Percentiles rank a stretch among this genome's conserved stretches.
These are phyloP conservation scores for Wickerhamomyces sp. DNA, from an alignment of 1,139 yeast species.

Conservation along the genomic window DNA sequence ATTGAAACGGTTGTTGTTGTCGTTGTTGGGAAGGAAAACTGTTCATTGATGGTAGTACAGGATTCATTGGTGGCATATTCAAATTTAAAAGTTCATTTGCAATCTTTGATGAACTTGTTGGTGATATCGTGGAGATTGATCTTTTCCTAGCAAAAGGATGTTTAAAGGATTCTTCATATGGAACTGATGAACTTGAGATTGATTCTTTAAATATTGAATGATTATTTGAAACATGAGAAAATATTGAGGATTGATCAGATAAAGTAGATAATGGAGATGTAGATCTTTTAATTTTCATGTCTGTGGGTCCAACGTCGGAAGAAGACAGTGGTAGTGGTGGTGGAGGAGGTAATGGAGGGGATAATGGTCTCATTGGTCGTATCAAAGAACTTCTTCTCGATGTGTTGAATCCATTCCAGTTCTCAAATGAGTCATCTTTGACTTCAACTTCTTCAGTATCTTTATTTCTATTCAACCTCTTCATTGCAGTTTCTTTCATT, in stretches of 20 bases:
- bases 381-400: slow-evolving; percentile 2
- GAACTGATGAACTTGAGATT: background rate
- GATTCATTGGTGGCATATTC: slow-evolving; percentile 36
- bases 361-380: background rate
- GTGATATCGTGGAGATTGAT: slow-evolving; percentile 9
- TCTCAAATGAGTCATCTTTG: slow-evolving; percentile 13
- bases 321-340: background rate
- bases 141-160: slow-evolving; percentile 5
- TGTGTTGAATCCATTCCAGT: slow-evolving; percentile 22
- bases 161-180: background rate
- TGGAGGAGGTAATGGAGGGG: background rate
- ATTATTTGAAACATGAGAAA: background rate
- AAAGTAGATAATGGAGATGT: slow-evolving; percentile 5
- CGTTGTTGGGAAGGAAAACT: slow-evolving; percentile 26
- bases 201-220: background rate
- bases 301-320: slow-evolving; percentile 4
- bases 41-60: slow-evolving; percentile 31
- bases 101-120: slow-evolving; percentile 3
- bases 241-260: slow-evolving; percentile 4
- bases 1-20: slow-evolving; percentile 32
- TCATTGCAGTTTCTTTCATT: slow-evolving; percentile 55
- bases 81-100: slow-evolving; percentile 13
- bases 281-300: slow-evolving; percentile 5
- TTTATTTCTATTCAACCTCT: slow-evolving; percentile 31
- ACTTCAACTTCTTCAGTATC: slow-evolving; percentile 9